Conservation (phyloP, 768 basidiomycete species). For the Lentinus brumalis region DNA sequence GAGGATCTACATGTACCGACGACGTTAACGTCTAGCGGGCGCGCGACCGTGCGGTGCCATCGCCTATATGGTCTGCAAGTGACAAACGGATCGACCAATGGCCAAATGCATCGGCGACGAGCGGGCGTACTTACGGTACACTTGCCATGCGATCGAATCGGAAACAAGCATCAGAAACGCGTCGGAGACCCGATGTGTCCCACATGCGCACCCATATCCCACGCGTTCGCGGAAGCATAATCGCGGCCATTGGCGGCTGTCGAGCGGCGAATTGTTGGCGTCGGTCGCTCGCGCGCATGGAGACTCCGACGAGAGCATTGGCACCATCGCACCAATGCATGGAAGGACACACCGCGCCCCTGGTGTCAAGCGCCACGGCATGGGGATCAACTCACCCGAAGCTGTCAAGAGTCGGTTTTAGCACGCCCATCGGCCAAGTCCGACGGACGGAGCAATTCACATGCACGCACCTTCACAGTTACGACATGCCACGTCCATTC, state of each 20-base stretch:
- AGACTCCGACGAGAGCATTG: not conserved
- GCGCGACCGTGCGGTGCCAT: too few relatives aligned
- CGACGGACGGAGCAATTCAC: not conserved
- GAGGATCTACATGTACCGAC: too few relatives aligned
- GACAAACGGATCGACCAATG: too few relatives aligned
- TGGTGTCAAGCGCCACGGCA: not conserved
- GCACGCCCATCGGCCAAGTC: not conserved
- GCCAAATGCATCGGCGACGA: not conserved
- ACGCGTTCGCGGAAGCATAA: not conserved
- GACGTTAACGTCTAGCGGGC: too few relatives aligned
- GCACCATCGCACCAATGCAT: not conserved
- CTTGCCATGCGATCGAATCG: conserved; percentile 5
- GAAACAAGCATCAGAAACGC: conserved; percentile 1
- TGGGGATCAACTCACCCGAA: not conserved
- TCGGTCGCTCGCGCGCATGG: not conserved
- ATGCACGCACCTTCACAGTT: not conserved
- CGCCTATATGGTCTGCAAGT: too few relatives aligned
- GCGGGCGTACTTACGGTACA: not conserved
- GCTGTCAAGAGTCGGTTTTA: not conserved
- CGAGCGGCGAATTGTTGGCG: not conserved
- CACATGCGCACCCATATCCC: not conserved
- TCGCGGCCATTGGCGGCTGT: not conserved
- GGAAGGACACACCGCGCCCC: not conserved
- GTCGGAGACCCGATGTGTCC: not conserved
- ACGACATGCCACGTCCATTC: not conserved